Percentiles rank a stretch among this genome's conserved stretches.
Evolutionary conservation across 2,329 filamentous ascomycete genomes (phyloP).

Genomic region (Venturia carpophila): DNA sequence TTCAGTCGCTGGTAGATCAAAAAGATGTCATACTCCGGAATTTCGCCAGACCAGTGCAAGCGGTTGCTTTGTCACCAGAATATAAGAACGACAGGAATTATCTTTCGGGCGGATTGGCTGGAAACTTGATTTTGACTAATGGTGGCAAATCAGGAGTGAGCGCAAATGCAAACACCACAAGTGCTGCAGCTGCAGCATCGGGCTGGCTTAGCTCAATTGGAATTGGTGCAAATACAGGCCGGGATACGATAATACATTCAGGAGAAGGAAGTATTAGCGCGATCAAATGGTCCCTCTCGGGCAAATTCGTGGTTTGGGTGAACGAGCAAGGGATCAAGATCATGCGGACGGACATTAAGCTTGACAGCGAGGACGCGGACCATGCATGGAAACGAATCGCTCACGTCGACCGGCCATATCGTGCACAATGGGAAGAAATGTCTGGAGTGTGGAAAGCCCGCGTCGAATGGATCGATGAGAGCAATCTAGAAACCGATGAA

Average conservation of each 20-base stretch:
- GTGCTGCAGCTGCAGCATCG: conserved; percentile 73
- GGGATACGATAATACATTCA: conserved; percentile 79
- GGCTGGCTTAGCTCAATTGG: conserved; percentile 90
- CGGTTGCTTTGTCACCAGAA: conserved; percentile 88
- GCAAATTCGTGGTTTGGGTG: conserved; percentile 88
- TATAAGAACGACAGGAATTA: conserved; percentile 86
- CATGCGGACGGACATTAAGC: conserved; percentile 79
- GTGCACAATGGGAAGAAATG: conserved; percentile 91
- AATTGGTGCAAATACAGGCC: conserved; percentile 67
- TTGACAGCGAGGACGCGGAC: conserved; percentile 68
- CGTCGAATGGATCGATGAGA: conserved; percentile 87
- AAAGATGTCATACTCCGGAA: conserved; percentile 89
- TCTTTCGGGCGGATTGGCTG: conserved; percentile 81
- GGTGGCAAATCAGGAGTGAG: conserved; percentile 73
- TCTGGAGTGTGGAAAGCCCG: conserved; percentile 89
- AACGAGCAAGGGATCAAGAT: conserved; percentile 98
- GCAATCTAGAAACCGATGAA: conserved; percentile 66
- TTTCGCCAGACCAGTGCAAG: conserved; percentile 85
- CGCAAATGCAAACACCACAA: conserved; percentile 77
- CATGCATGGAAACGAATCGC: conserved; percentile 91
- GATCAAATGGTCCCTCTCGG: conserved; percentile 90
- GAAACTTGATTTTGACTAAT: conserved; percentile 76
- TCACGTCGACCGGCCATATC: conserved; percentile 81
- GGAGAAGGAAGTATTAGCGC: conserved; percentile 86
- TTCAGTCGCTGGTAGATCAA: conserved; percentile 76